These are phyloP conservation scores for Tausonia pullulans DNA, from an alignment of 1,284 basidiomycete genomes.

Conservation along the genomic window DNA sequence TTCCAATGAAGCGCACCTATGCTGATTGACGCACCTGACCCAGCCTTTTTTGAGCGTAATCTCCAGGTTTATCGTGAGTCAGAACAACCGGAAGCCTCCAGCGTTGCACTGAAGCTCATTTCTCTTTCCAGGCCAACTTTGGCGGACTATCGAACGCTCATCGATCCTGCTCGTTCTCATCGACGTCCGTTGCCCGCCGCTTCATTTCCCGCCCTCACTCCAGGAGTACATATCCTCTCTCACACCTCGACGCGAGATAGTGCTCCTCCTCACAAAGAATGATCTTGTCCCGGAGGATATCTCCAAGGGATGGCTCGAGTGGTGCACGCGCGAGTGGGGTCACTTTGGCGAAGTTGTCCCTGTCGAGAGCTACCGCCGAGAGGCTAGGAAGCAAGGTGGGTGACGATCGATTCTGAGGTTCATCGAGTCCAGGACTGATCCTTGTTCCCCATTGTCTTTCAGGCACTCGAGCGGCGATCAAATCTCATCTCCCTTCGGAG, in stretches of 20 bases:
- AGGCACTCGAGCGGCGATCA: slow-evolving; percentile 32
- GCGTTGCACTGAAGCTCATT: background rate
- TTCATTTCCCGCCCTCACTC: slow-evolving; percentile 45
- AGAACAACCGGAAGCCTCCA: slow-evolving; percentile 17
- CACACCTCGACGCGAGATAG: slow-evolving; percentile 44
- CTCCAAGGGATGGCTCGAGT: slow-evolving; percentile 54
- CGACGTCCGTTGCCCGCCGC: slow-evolving; percentile 69
- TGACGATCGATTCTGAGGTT: background rate
- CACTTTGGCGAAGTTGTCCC: slow-evolving; percentile 49
- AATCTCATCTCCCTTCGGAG: slow-evolving; percentile 53
- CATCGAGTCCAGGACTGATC: background rate
- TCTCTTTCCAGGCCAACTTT: slow-evolving; percentile 27
- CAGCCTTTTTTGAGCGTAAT: slow-evolving; percentile 76
- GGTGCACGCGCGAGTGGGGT: slow-evolving; percentile 46
- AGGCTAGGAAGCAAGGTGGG: slow-evolving; percentile 31
- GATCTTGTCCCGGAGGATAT: slow-evolving; percentile 54
- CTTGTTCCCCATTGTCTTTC: background rate
- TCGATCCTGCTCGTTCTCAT: slow-evolving; percentile 73
- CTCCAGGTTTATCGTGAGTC: slow-evolving; percentile 60
- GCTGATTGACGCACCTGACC: no score
- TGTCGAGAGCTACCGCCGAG: slow-evolving; percentile 59
- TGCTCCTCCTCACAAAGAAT: slow-evolving; percentile 73
- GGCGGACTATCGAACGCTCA: slow-evolving; percentile 76
- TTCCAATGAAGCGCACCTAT: background rate
- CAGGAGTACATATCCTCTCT: slow-evolving; percentile 37